Conservation (phyloP, 2,329 filamentous ascomycete genomes). For the Cucurbitaria berberidis region DNA sequence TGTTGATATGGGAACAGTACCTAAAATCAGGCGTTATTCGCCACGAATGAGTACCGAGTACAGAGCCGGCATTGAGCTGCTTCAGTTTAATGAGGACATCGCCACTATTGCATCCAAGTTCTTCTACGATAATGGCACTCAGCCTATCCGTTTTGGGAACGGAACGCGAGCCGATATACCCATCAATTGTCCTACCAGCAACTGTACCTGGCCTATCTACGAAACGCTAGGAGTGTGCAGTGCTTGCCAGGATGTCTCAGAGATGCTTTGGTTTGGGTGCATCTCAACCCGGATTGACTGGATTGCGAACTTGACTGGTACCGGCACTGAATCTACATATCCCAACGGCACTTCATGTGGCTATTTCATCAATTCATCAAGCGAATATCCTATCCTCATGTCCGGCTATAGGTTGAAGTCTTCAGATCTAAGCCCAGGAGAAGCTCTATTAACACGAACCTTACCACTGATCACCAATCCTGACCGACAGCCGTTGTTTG, state of each 20-base stretch:
- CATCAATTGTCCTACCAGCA: constrained; percentile 29
- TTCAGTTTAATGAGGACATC: neutral
- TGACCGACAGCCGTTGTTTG: constrained; percentile 12
- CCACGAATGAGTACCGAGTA: neutral
- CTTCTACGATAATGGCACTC: constrained; percentile 29
- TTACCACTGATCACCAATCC: constrained; percentile 14
- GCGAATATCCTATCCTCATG: constrained; percentile 20
- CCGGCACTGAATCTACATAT: constrained; percentile 2
- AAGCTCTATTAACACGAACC: constrained; percentile 21
- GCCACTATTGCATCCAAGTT: constrained; percentile 5
- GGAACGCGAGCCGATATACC: constrained; percentile 31
- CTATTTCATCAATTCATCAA: constrained; percentile 32
- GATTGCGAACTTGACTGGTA: constrained; percentile 11
- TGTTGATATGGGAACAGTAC: constrained; percentile 17
- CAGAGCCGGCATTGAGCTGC: neutral
- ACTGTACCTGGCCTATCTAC: constrained; percentile 30
- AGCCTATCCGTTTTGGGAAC: constrained; percentile 16
- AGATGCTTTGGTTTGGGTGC: constrained; percentile 23
- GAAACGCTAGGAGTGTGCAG: constrained; percentile 33
- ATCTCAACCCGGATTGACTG: constrained; percentile 22
- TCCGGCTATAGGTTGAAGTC: constrained; percentile 17
- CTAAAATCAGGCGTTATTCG: constrained; percentile 13
- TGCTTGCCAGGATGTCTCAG: constrained; percentile 23
- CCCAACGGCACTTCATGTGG: constrained; percentile 26
- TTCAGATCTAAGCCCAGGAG: constrained; percentile 1